Conservation (phyloP, 495 filamentous ascomycete genomes). For the Daldinia loculata region DNA sequence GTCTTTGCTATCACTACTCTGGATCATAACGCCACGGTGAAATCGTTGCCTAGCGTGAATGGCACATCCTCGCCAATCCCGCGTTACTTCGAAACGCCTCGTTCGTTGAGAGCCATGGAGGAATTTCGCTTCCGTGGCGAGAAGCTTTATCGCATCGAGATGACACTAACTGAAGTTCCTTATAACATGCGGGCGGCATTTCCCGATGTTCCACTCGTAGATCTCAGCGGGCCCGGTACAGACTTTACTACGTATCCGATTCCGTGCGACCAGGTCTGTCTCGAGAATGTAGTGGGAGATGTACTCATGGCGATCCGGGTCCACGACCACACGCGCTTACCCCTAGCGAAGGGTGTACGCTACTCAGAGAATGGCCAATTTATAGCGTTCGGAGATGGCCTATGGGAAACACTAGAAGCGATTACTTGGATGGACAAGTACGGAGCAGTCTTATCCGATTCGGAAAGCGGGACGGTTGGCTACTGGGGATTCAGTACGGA, state of each 20-base stretch:
- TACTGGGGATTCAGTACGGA: conserved; percentile 41
- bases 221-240: conserved; percentile 29
- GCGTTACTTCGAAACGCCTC: conserved; percentile 41
- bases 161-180: conserved; percentile 40
- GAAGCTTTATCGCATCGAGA: conserved; percentile 43
- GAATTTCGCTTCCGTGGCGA: conserved; percentile 40
- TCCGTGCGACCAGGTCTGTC: conserved; percentile 38
- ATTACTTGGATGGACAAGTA: conserved; percentile 41
- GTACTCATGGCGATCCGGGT: conserved; percentile 40
- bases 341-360: conserved; percentile 37
- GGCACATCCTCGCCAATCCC: conserved; percentile 43
- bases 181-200: conserved; percentile 37
- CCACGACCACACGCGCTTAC: conserved; percentile 38
- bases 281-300: conserved; percentile 39
- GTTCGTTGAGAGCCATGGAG: conserved; percentile 38
- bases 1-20: conserved; percentile 42
- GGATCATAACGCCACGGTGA: conserved; percentile 44
- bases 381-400: conserved; percentile 42
- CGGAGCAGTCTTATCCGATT: conserved; percentile 38
- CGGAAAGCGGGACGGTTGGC: conserved; percentile 35
- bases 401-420: conserved; percentile 44
- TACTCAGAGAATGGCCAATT: conserved; percentile 50
- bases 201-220: conserved; percentile 20
- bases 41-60: conserved; percentile 34
- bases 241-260: conserved; percentile 25